Evolutionary conservation across 768 basidiomycete species (phyloP).

Genomic region (Kwoniella pini): DNA sequence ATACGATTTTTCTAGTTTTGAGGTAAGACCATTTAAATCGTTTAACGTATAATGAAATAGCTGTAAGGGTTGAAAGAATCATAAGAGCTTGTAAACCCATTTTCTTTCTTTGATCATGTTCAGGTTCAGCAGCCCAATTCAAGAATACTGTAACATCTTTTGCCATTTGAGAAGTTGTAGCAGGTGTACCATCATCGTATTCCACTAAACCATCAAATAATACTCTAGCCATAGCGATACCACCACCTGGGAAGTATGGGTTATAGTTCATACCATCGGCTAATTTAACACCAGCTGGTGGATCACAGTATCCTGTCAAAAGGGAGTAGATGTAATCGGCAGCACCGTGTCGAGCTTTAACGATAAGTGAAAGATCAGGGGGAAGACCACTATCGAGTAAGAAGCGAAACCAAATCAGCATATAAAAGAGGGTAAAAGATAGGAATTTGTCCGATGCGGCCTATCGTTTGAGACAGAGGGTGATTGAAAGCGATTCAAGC

Average conservation of each 20-base stretch:
- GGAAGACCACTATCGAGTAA: conserved; percentile 72
- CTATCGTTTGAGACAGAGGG: too few species aligned
- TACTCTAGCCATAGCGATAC: conserved; percentile 94
- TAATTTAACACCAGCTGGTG: conserved; percentile 67
- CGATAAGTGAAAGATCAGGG: conserved; percentile 93
- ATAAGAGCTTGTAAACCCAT: conserved; percentile 86
- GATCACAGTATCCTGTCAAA: conserved; percentile 93
- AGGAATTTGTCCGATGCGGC: too few species aligned
- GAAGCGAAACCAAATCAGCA: not conserved
- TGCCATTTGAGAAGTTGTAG: conserved; percentile 97
- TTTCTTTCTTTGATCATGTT: conserved; percentile 97
- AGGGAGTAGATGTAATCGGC: conserved; percentile 97
- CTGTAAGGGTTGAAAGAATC: conserved; percentile 80
- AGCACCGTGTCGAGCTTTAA: conserved; percentile 96
- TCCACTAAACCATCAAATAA: conserved; percentile 95
- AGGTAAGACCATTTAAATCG: conserved; percentile 90
- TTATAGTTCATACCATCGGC: conserved; percentile 92
- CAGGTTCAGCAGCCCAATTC: conserved; percentile 95
- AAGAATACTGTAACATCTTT: conserved; percentile 97
- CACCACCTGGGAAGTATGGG: conserved; percentile 93
- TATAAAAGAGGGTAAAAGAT: too few species aligned
- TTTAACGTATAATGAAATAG: conserved; percentile 83
- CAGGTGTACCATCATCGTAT: conserved; percentile 94
- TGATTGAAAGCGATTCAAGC: too few species aligned
- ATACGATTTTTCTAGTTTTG: conserved; percentile 84